Evolutionary conservation across 106 monocot species (phyloP).

Genomic region (Dactylorhiza incarnata): DNA sequence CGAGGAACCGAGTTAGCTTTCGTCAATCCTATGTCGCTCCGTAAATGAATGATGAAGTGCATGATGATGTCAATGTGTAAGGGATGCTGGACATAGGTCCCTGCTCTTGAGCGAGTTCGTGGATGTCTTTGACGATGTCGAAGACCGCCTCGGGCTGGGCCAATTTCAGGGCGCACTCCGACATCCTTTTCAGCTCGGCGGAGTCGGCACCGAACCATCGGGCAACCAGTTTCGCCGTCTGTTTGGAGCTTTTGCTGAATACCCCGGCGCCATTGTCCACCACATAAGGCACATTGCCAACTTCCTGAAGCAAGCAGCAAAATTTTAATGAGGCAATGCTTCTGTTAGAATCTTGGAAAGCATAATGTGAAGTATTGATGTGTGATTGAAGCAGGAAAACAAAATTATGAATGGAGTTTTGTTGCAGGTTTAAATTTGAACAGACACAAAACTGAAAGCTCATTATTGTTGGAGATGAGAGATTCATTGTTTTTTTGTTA

Average conservation of each 20-base stretch:
- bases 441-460: background rate
- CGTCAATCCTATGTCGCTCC: background rate
- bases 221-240: conserved; percentile 49
- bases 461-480: background rate
- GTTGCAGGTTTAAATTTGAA: background rate
- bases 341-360: background rate
- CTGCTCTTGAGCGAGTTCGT: conserved; percentile 32
- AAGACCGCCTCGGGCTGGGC: conserved; percentile 77
- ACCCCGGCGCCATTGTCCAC: conserved; percentile 68
- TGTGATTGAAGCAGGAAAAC: background rate
- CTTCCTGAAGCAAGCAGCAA: conserved; percentile 36
- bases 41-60: conserved; percentile 42
- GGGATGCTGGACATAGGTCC: conserved; percentile 39
- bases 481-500: background rate
- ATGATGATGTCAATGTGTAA: conserved; percentile 38
- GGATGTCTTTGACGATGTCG: conserved; percentile 60
- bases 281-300: conserved; percentile 75
- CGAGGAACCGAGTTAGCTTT: background rate
- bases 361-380: background rate
- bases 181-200: conserved; percentile 51
- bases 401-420: background rate
- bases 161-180: conserved; percentile 53
- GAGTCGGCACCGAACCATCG: conserved; percentile 53
- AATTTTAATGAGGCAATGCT: background rate
- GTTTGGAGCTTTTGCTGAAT: conserved; percentile 54